phyloP scores from a whole-genome alignment of 495 filamentous ascomycete species.

The Cladorrhinum samala region DNA sequence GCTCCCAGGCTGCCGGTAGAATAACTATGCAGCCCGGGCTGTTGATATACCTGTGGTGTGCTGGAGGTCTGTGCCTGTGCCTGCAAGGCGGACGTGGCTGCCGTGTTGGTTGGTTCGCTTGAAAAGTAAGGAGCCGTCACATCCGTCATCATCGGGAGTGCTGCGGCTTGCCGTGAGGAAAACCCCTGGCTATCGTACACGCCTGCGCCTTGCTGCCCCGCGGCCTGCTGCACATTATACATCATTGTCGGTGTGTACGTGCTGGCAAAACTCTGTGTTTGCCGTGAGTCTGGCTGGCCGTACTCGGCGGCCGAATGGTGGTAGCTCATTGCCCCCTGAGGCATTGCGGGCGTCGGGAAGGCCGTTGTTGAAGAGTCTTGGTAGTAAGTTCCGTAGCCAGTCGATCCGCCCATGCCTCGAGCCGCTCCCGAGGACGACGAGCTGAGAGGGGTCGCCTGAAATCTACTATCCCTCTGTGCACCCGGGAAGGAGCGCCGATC shows the following conservation, averaged over 20 bases:
- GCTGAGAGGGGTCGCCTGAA: constrained; percentile 39
- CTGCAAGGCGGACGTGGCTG: constrained; percentile 45
- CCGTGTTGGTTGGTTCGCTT: constrained; percentile 59
- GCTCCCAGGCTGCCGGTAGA: constrained; percentile 33
- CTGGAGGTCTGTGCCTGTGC: constrained; percentile 34
- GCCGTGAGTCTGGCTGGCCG: constrained; percentile 43
- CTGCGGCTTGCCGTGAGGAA: constrained; percentile 70
- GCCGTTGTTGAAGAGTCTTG: constrained; percentile 42
- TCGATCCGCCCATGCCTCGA: constrained; percentile 39
- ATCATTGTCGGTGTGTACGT: constrained; percentile 57
- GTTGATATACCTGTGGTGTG: constrained; percentile 45
- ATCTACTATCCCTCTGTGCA: constrained; percentile 39
- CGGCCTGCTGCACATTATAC: constrained; percentile 71
- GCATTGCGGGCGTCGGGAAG: constrained; percentile 43
- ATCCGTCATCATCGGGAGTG: constrained; percentile 69
- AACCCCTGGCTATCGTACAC: constrained; percentile 82
- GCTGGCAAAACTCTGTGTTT: constrained; percentile 40
- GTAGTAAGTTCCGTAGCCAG: constrained; percentile 52
- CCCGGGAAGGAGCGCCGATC: constrained; percentile 37
- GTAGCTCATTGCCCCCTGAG: constrained; percentile 47
- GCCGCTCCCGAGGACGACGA: constrained; percentile 35
- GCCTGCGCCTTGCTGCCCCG: constrained; percentile 48
- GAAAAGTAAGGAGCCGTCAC: constrained; percentile 71
- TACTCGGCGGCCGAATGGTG: constrained; percentile 42
- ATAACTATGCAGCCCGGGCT: constrained; percentile 42